Evolutionary conservation across 495 filamentous ascomycete species (phyloP), one percentile per base, ranked within the genome.

Genomic region (Hyaloscypha hepaticicola): DNA sequence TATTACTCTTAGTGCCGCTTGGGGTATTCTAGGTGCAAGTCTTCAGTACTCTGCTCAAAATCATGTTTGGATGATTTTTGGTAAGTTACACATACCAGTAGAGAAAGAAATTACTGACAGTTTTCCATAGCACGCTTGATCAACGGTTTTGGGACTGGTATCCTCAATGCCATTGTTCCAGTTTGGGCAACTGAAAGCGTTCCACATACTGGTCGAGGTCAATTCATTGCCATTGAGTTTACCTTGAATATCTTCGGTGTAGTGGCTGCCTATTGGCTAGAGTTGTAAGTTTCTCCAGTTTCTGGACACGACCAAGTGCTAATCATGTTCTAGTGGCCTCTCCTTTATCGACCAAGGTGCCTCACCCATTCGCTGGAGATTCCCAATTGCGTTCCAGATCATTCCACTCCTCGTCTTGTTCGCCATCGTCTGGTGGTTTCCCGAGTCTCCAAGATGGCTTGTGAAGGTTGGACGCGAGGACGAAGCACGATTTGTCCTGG

Each of bases 171-270:
- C 1, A 72, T 70, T 31, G 66, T 71, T 14, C 70, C 70, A n/a
- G 69, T 74, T 51, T 72, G 63, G 61, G 59, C 64, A 14, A 61
- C 66, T 5, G 61, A 68, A 49, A 60, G 49, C 21, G 84, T 86
- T 8, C 83, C 84, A 48, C 87, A 90, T 64, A 89, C 82, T 6
- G 88, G 85, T 3, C 82, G 88, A 51, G 88, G 88, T 4, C 80
- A 88, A 55, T 90, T 90, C 67, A 84, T 90, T 61, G 84, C 87
- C 5, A 89, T 90, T 60, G 88, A 90, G 67, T 90, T 91, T 67
- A 90, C 87, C 0, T 69, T 90, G 16, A 90, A 91, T 68, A 90
- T 90, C 64, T 87, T 90, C 48, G 88, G 88, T 71, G 87, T 91
- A 4, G 87, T 89, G 2, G 76, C 90, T 22, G 88, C 87, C 6